A percentile compares a stretch with the other conserved stretches of the same genome.
Conservation (phyloP, 306 rosid species). For the Cicer cuneatum region DNA sequence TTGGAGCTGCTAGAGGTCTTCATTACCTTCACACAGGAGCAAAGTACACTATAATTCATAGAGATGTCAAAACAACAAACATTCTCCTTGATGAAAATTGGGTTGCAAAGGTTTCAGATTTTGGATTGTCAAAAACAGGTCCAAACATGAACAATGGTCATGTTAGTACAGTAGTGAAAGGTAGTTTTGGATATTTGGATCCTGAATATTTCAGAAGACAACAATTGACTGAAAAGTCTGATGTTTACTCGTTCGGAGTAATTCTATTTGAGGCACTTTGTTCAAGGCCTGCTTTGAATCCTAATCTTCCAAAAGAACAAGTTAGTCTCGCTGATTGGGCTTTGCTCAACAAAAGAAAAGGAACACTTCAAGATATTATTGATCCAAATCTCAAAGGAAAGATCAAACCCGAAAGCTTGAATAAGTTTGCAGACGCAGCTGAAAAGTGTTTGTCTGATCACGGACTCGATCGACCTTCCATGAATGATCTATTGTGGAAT, state of each 20-base stretch:
- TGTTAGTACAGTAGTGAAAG: constrained; percentile 64
- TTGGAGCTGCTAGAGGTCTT: constrained; percentile 69
- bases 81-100: constrained; percentile 63
- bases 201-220: constrained; percentile 70
- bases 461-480: constrained; percentile 58
- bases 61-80: constrained; percentile 66
- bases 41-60: constrained; percentile 60
- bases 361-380: constrained; percentile 53
- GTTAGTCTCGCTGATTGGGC: constrained; percentile 67
- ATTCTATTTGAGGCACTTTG: constrained; percentile 58
- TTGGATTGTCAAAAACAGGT: constrained; percentile 63
- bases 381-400: constrained; percentile 56
- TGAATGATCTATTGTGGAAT: constrained; percentile 64
- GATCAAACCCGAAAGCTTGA: constrained; percentile 56
- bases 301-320: constrained; percentile 59
- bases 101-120: constrained; percentile 67
- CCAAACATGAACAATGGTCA: constrained; percentile 59
- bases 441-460: constrained; percentile 61
- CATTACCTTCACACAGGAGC: constrained; percentile 72
- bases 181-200: constrained; percentile 66
- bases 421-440: constrained; percentile 57
- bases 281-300: constrained; percentile 59
- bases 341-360: constrained; percentile 52
- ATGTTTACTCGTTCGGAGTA: constrained; percentile 66
- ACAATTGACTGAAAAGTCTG: constrained; percentile 64